Base-by-base conservation (phyloP, 768 basidiomycete genomes). In the Boletus speciosus region DNA sequence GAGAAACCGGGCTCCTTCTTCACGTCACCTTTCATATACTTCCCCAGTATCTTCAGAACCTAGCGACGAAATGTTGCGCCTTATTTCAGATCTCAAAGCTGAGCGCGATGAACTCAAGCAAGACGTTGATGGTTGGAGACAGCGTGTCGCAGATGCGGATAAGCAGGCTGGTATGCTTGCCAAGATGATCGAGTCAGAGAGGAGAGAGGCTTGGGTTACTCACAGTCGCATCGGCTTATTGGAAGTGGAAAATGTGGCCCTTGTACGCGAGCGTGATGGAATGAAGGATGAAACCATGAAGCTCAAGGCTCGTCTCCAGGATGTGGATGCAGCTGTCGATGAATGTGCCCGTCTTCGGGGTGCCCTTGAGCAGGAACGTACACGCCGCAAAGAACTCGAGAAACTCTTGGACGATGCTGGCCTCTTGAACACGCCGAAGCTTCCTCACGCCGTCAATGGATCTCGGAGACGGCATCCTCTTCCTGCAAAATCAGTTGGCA, bases 31-130 rank as follows among this genome's bases (percentile, higher is more conserved):
- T 54, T 88, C 87, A 15, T 70, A 79, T 35, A 52, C 70, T 23
- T 70, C 73, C 63, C 47, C 64, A 57, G 55, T 59, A 27, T 65
- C 71, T 40, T 64, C 73, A 10, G 84, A 81, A 53, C 84, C 86
- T 6, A 82, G 74, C 54, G 89, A 93, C 61, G 92, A 93, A 73
- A 85, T 93, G 81, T 72, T 91, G 38, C 78, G 79, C 60, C 77
- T 89, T 36, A 76, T 93, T 49, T 76, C 85, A 4, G 90, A 91
- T 65, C 78, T 92, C 62, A 93, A 93, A 68, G 79, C 85, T 12
- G 94, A 98, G 71, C 78, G 95, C 31, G 95, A 98, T 63, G 88
- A 93, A 54, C 76, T 98, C 47, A 87, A 86, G 68, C 82, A 84
- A 48, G 94, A 98, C 69, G 85, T 93, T 0, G 88, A 93, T 59